Percentiles rank a stretch among this genome's conserved stretches.
phyloP scores from a whole-genome alignment of 495 filamentous ascomycete species.

The Aspergillus steynii region DNA sequence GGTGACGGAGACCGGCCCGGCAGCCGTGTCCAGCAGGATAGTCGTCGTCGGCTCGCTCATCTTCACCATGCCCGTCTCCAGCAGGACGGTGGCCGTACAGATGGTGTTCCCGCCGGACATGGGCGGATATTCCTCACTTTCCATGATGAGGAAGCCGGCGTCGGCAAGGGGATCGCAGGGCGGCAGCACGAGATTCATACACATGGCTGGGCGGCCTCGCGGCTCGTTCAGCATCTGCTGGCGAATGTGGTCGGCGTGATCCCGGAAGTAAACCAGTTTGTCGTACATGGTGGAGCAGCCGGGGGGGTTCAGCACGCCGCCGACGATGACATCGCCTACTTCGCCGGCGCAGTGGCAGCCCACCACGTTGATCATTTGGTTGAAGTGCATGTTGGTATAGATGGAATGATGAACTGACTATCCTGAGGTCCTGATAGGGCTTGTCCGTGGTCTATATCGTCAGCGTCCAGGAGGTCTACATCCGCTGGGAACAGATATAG shows the following conservation, averaged over 20 bases:
- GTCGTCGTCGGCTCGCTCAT: constrained; percentile 20
- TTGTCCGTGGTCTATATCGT: no score
- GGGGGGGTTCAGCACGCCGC: constrained; percentile 22
- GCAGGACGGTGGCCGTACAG: constrained; percentile 21
- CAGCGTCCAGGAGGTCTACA: no score
- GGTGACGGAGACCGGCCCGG: constrained; percentile 18
- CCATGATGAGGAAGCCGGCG: constrained; percentile 26
- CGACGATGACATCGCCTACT: constrained; percentile 25
- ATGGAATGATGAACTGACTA: no score
- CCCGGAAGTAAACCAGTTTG: constrained; percentile 22
- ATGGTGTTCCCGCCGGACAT: constrained; percentile 26
- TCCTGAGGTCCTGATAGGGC: no score
- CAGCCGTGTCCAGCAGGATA: constrained; percentile 20
- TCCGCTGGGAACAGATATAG: no score
- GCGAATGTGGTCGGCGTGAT: constrained; percentile 18
- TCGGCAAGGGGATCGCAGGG: constrained; percentile 21
- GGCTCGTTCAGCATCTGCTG: constrained; percentile 25
- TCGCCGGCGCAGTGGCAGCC: constrained; percentile 24
- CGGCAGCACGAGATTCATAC: constrained; percentile 22
- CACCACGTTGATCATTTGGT: constrained; percentile 18
- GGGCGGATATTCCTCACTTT: constrained; percentile 24
- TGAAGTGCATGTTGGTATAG: constrained; percentile 11
- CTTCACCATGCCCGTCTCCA: constrained; percentile 23
- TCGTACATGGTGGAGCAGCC: constrained; percentile 25
- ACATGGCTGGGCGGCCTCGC: constrained; percentile 21